Conservation (phyloP, 169 alveolate genomes). For the Eimeria tenella region DNA sequence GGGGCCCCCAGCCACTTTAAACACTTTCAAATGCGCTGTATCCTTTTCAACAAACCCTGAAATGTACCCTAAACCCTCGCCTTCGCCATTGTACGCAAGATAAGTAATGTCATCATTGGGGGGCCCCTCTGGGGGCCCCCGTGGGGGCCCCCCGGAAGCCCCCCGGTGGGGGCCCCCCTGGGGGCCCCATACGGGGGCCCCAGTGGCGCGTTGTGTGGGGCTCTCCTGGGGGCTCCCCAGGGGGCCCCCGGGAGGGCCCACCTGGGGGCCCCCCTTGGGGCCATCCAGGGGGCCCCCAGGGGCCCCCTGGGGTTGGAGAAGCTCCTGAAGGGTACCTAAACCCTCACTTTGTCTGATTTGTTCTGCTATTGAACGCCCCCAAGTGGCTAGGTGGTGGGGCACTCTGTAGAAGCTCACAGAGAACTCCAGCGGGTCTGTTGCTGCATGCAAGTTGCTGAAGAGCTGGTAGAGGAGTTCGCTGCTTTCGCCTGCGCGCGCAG, state of each 20-base stretch:
- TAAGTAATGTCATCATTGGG: not conserved
- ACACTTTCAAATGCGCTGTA: not conserved
- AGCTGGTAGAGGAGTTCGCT: not conserved
- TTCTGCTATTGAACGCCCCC: too few relatives aligned
- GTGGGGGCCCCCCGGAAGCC: not conserved
- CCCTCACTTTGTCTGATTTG: too few relatives aligned
- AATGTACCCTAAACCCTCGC: not conserved
- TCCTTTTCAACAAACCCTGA: not conserved
- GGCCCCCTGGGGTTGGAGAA: not conserved
- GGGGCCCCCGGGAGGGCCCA: conserved; percentile 23
- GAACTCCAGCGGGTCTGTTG: not conserved
- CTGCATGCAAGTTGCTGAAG: not conserved
- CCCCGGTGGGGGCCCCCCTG: not conserved
- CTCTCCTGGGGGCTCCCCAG: not conserved
- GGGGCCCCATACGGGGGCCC: not conserved
- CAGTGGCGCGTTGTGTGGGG: not conserved
- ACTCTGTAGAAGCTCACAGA: not conserved
- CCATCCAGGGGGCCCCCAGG: not conserved
- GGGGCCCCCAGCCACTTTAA: not conserved
- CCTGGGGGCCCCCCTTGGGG: not conserved
- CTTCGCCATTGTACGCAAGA: not conserved
- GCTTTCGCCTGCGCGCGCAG: not conserved
- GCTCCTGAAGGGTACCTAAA: not conserved
- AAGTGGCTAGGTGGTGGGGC: too few relatives aligned
- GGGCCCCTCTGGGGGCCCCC: not conserved